Base-by-base conservation (phyloP, 331 rosid species). In the Phaseolus coccineus region DNA sequence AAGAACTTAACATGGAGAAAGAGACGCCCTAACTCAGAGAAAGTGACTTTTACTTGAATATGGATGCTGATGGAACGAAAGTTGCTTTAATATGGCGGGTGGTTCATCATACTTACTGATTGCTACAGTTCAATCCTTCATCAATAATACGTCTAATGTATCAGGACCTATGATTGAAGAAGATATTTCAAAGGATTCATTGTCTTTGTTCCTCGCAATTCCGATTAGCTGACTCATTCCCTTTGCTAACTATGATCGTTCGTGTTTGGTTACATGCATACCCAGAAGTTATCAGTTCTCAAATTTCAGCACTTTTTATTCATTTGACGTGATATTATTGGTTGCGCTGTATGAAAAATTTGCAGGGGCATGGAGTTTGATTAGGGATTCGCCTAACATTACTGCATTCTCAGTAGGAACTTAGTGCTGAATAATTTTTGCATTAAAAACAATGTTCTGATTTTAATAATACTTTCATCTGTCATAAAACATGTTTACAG, bases 11-110 rank as follows among this genome's bases (percentile, higher is more conserved):
- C 55, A 22, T 47, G 27, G 42, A 27, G 74, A 69, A 27, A 69
- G 58, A 47, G 58, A 69, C 59, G 4, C 42, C 25, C 59, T 69
- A 69, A 69, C 73, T 46, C 22, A 15, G 61, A 48, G 75, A 70
- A 70, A 47, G 46, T 5, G 75, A 48, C 75, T 70, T 70, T 2
- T 2, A 30, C n/a, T 14, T 46, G 46, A 46, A 46, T 25, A 15
- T 48, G 27, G 75, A 70, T 70, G 46, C 42, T 48, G 75, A 70
- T 48, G 44, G 61, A 70, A 69, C 24, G 8, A 69, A 69, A 69
- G 27, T 27, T 15, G 48, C 5, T 14, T 46, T 68, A 68, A 8
- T 3, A 44, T 44, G 39, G 24, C 37, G 52, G 42, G 50, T 64
- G 71, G n/a, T 22, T 66, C 19, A 19, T 19, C 65, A 27, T 58